Evolutionary conservation across 1,284 basidiomycete species (phyloP), one percentile per base, ranked within the genome.

Genomic region (Leccinum huronense): DNA sequence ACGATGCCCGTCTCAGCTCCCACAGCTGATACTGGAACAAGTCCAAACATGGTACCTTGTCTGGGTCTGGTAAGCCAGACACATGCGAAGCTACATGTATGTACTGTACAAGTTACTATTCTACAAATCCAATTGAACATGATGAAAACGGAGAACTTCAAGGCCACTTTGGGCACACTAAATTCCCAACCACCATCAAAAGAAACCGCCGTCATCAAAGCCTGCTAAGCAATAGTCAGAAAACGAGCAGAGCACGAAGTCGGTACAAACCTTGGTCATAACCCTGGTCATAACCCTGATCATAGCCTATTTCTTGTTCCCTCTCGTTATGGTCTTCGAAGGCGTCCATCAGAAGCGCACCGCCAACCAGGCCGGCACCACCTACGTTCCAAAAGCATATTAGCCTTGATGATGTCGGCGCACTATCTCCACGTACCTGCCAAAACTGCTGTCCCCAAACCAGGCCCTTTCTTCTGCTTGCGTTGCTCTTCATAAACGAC

Each of bases 321-420:
- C 69, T 58, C 0, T 80, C 76, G 34, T 83, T 68, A 61, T 83
- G 77, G 68, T 81, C 73, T 56, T 84, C 83, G 40, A 86, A 63
- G 2, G 82, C 84, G 53, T 85, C 79, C 57, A 71, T 81, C 36
- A 89, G 69, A 57, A 90, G 71, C 3, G 78, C 77, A 66, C 88
- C 88, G 56, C 83, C 88, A 27, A 87, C 70, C 16, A 89, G 71
- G 68, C 87, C 87, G 23, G 79, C 87, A 68, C 81, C 87, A 67
- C 81, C 86, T 83, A 67, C 59, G 42, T 58, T 59, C 36, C 62
- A 36, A 59, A 55, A 56, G n/a, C 34, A 30, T 45, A 59, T 74
- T 27, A 68, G 63, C 13, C 34, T 45, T 34, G 11, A 42, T 59
- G 19, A 27, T 2, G 40, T 30, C 19, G 13, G 45, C 36, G 5